These are phyloP conservation scores for Aspergillus haitiensis DNA, from an alignment of 495 filamentous ascomycete genomes.

Conservation along the genomic window DNA sequence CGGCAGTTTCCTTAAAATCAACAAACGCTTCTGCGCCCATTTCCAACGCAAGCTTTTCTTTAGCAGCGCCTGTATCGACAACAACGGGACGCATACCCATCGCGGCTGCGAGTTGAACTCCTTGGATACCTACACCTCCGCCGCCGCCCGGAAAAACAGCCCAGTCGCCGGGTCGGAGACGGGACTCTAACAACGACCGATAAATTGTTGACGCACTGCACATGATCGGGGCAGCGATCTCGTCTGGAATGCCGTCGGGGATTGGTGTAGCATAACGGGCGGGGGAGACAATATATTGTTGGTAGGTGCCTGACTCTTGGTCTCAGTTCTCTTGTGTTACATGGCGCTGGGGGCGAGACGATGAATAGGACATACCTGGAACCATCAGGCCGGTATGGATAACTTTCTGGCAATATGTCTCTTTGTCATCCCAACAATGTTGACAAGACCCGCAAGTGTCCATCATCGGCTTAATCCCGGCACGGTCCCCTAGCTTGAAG, in stretches of 20 bases:
- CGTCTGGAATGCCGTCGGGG: conserved; percentile 58
- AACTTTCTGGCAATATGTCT: conserved; percentile 41
- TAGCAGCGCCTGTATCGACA: conserved; percentile 46
- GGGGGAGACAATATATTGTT: conserved; percentile 64
- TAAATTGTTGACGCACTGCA: conserved; percentile 60
- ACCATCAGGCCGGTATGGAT: conserved; percentile 39
- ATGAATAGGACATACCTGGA: conserved; percentile 23
- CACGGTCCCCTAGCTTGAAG: conserved; percentile 59
- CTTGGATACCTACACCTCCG: conserved; percentile 64
- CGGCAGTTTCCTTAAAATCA: conserved; percentile 43
- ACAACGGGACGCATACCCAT: conserved; percentile 58
- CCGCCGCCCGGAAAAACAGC: conserved; percentile 56
- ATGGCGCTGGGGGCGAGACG: background rate
- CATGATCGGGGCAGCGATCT: conserved; percentile 61
- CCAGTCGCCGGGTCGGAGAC: conserved; percentile 58
- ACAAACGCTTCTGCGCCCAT: conserved; percentile 56
- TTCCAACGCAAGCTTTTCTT: conserved; percentile 39
- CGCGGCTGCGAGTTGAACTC: conserved; percentile 58
- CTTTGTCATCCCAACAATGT: conserved; percentile 46
- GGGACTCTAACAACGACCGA: conserved; percentile 53
- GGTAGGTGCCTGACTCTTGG: conserved; percentile 56
- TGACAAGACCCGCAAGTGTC: conserved; percentile 54
- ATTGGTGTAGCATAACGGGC: conserved; percentile 66
- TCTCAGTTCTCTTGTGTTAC: background rate
- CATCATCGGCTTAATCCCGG: conserved; percentile 57